These are phyloP conservation scores for Solanum ahanhuiri DNA, from an alignment of 257 asterid species.

Conservation along the genomic window DNA sequence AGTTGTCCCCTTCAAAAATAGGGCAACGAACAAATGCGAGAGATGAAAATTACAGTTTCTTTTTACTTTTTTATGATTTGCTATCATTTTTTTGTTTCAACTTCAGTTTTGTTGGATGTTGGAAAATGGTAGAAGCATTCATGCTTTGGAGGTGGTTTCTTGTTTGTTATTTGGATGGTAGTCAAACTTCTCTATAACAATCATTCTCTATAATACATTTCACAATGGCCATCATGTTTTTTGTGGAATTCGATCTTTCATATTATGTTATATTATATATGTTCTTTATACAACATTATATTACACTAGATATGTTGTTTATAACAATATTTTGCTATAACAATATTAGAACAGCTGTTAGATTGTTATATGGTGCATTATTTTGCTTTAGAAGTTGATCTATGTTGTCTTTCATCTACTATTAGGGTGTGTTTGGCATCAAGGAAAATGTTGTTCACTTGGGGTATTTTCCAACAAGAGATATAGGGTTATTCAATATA, in stretches of 20 bases:
- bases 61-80: background rate
- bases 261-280: background rate
- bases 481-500: no score
- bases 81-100: background rate
- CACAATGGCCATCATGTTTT: background rate
- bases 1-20: background rate
- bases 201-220: background rate
- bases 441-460: no score
- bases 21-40: background rate
- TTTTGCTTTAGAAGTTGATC: no score
- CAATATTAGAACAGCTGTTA: background rate
- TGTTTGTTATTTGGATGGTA: background rate
- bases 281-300: no score
- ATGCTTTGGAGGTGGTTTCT: background rate
- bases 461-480: no score
- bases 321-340: background rate
- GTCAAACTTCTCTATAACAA: fast-evolving
- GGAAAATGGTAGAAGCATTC: background rate
- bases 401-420: no score
- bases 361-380: background rate
- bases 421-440: no score
- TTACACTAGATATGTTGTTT: background rate
- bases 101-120: background rate
- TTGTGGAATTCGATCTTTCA: background rate
- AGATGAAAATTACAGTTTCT: background rate